Conservation (phyloP, 768 basidiomycete species). For the Brasilioporus rufonigricans region DNA sequence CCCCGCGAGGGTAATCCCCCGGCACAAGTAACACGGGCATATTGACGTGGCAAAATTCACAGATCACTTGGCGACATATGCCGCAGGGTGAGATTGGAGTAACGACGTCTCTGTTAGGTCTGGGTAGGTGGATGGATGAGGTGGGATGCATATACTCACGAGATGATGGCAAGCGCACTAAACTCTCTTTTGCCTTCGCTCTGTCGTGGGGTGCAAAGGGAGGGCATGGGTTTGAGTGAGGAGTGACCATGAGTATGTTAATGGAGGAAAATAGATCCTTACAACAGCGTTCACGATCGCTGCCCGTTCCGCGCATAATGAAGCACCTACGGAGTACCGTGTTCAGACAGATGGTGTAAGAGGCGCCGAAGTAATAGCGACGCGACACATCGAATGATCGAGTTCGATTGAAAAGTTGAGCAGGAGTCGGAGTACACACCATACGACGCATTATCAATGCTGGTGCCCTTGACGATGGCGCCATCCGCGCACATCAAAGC, state of each 20-base stretch:
- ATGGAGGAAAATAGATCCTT: slow-evolving; percentile 29
- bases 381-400: neutral
- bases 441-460: slow-evolving; percentile 92
- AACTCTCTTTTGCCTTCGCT: slow-evolving; percentile 75
- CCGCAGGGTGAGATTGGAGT: slow-evolving; percentile 84
- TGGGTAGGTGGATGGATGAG: neutral
- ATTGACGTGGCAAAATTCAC: slow-evolving; percentile 75
- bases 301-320: slow-evolving; percentile 91
- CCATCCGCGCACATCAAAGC: slow-evolving; percentile 72
- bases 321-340: slow-evolving; percentile 54
- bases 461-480: slow-evolving; percentile 75
- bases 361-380: too few relatives aligned
- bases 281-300: slow-evolving; percentile 90
- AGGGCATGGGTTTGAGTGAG: neutral
- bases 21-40: slow-evolving; percentile 77
- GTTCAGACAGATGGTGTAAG: neutral
- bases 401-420: neutral
- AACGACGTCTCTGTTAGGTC: slow-evolving; percentile 60
- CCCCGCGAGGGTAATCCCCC: slow-evolving; percentile 34
- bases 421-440: slow-evolving; percentile 43
- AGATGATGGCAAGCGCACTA: slow-evolving; percentile 70
- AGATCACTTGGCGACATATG: slow-evolving; percentile 86
- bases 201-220: slow-evolving; percentile 35
- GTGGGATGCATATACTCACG: slow-evolving; percentile 44
- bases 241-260: neutral